Conservation (phyloP, 2,329 filamentous ascomycete genomes). For the Microdochium paspali region DNA sequence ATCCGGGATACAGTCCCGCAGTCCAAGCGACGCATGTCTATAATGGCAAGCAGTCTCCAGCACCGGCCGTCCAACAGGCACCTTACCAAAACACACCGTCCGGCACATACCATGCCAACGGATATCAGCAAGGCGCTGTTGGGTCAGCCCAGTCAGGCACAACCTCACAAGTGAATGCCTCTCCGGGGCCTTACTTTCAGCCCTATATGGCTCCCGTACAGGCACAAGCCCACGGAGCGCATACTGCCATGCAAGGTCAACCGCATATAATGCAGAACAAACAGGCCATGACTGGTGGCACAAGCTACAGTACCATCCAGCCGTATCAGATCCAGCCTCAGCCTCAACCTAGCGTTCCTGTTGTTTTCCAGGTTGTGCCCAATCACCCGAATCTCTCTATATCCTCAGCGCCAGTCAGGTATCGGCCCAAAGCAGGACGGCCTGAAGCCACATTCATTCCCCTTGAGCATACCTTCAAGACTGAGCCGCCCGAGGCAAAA, state of each 20-base stretch:
- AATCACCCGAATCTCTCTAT: not conserved
- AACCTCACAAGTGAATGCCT: not conserved
- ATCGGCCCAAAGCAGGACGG: not conserved
- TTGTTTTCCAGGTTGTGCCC: not conserved
- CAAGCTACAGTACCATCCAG: not conserved
- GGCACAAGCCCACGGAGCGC: not conserved
- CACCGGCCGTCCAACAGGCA: not conserved
- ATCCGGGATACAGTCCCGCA: not conserved
- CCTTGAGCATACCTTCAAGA: not conserved
- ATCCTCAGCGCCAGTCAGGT: not conserved
- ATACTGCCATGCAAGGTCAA: not conserved
- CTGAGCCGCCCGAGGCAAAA: not conserved
- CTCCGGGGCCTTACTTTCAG: not conserved
- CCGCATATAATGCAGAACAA: not conserved
- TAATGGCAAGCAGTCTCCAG: not conserved
- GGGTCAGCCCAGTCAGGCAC: not conserved
- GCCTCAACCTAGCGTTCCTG: not conserved
- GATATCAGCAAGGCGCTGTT: not conserved
- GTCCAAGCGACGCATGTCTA: not conserved
- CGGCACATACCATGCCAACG: not conserved
- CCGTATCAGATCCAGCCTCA: not conserved
- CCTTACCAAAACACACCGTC: not conserved
- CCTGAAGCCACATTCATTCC: not conserved
- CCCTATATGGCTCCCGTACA: not conserved
- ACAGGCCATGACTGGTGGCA: not conserved